Base-by-base conservation (phyloP, 2,329 filamentous ascomycete species). In the Hypoxylon sp. region DNA sequence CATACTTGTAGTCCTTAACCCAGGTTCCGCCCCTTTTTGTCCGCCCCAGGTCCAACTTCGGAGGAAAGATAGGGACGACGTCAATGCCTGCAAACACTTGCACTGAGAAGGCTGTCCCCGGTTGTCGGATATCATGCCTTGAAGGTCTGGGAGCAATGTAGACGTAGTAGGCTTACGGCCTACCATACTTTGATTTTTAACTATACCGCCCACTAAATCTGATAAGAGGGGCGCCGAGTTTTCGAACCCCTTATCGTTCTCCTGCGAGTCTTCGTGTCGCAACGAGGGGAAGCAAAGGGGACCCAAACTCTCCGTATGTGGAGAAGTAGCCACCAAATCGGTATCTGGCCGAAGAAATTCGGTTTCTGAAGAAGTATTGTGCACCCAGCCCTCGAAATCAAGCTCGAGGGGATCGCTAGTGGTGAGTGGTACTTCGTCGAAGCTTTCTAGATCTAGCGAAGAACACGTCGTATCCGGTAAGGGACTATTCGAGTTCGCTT, bases 21-120 rank as follows among this genome's bases (percentile, higher is more conserved):
- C 42, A n/a, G 42, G 19, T 8, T 46, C 42, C 19, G 11, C 2
- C 1, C n/a, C 42, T 5, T 14, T 8, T 5, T 19, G 3, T 8
- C 42, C n/a, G n/a, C 19, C 42, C 42, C 42, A 22, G n/a, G 42
- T 46, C 42, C 42, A 46, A 22, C 5, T 46, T 46, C 42, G 42
- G 42, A 46, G 42, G n/a, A 46, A 46, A n/a, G 42, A 46, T 22
- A 46, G n/a, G 5, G 42, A 46, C n/a, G 42, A 46, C 22, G 42
- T 22, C 42, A 46, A 11, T 22, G 42, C 42, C 14, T 46, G 6
- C 11, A 46, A 13, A 22, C 42, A 46, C 3, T 46, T 46, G 42
- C 42, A 46, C 22, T 46, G n/a, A 6, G 4, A 22, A 19, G 17
- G 3, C 9, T 10, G 5, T 13, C 17, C 42, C 17, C 42, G n/a